A percentile compares a stretch with the other conserved stretches of the same genome.
Evolutionary conservation across 495 filamentous ascomycete species (phyloP).

Genomic region (Friedmanniomyces simplex): DNA sequence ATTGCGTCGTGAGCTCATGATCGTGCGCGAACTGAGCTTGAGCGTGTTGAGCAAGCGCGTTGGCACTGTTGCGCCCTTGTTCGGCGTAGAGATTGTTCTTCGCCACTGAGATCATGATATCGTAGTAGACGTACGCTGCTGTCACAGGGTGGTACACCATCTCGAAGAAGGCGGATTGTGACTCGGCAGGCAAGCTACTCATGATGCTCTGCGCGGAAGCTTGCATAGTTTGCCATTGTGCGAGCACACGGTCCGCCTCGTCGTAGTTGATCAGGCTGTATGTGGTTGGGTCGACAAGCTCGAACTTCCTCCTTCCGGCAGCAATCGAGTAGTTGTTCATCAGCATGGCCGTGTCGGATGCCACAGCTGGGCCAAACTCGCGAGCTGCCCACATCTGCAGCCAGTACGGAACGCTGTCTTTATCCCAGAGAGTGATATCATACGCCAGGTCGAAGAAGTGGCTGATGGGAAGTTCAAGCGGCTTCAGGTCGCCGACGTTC

Average conservation of each 20-base stretch:
- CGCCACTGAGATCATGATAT: constrained; percentile 50
- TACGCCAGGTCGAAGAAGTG: constrained; percentile 61
- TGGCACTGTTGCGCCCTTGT: constrained; percentile 57
- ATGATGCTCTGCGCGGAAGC: constrained; percentile 46
- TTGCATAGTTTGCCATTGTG: constrained; percentile 51
- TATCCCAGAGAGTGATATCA: constrained; percentile 42
- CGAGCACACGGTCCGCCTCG: constrained; percentile 54
- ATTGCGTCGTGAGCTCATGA: constrained; percentile 47
- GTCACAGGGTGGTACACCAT: constrained; percentile 58
- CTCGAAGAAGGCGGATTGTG: constrained; percentile 55
- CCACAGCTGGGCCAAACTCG: constrained; percentile 46
- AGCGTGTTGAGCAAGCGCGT: constrained; percentile 48
- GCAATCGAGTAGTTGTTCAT: constrained; percentile 54
- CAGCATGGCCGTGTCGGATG: constrained; percentile 42
- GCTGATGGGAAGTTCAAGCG: constrained; percentile 56
- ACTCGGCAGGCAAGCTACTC: constrained; percentile 36
- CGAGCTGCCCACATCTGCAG: constrained; percentile 46
- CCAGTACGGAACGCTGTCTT: constrained; percentile 47
- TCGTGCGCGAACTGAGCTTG: constrained; percentile 53
- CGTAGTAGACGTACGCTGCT: constrained; percentile 49
- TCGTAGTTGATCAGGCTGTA: constrained; percentile 62
- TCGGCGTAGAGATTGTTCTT: constrained; percentile 52
- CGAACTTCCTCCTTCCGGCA: constrained; percentile 55
- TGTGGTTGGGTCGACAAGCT: constrained; percentile 51
- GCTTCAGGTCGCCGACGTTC: constrained; percentile 66